Conservation (phyloP, 228 moss, liverwort and hornwort genomes). For the Sphagnum fallax region DNA sequence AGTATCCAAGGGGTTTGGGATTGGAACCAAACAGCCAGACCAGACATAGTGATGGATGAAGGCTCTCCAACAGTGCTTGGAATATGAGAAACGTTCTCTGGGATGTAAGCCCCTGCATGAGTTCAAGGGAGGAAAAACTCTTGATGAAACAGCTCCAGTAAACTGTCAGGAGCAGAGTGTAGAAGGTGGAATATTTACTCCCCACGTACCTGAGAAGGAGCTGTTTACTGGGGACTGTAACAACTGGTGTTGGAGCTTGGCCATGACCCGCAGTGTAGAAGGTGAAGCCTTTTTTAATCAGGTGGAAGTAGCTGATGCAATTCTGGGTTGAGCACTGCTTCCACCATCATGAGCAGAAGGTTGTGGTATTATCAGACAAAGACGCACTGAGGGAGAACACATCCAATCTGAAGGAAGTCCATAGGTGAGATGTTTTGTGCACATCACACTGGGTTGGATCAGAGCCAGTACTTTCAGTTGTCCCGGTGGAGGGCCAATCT, state of each 20-base stretch:
- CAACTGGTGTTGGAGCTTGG: too few relatives aligned
- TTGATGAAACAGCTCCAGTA: too few relatives aligned
- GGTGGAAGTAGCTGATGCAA: conserved; percentile 20
- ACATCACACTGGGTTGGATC: background rate
- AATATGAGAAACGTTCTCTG: conserved; percentile 83
- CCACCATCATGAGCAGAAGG: too few relatives aligned
- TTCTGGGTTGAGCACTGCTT: too few relatives aligned
- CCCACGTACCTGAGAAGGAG: too few relatives aligned
- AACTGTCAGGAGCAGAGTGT: too few relatives aligned
- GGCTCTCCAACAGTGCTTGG: conserved; percentile 89
- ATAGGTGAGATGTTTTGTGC: background rate
- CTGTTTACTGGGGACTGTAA: too few relatives aligned
- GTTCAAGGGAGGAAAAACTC: conserved; percentile 21
- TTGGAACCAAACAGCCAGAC: conserved; percentile 34
- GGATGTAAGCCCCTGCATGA: conserved; percentile 34
- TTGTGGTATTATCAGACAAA: too few relatives aligned
- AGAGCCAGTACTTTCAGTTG: background rate
- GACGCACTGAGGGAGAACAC: too few relatives aligned
- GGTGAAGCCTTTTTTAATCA: conserved; percentile 22
- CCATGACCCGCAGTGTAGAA: too few relatives aligned
- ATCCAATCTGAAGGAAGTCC: background rate
- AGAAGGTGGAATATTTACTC: too few relatives aligned
- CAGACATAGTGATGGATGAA: conserved; percentile 49
- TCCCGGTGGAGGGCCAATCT: background rate
- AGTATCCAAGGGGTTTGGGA: conserved; percentile 27